A percentile compares a stretch with the other conserved stretches of the same genome.
Conservation (phyloP, 2,329 filamentous ascomycete species). For the Aspergillus terreus region DNA sequence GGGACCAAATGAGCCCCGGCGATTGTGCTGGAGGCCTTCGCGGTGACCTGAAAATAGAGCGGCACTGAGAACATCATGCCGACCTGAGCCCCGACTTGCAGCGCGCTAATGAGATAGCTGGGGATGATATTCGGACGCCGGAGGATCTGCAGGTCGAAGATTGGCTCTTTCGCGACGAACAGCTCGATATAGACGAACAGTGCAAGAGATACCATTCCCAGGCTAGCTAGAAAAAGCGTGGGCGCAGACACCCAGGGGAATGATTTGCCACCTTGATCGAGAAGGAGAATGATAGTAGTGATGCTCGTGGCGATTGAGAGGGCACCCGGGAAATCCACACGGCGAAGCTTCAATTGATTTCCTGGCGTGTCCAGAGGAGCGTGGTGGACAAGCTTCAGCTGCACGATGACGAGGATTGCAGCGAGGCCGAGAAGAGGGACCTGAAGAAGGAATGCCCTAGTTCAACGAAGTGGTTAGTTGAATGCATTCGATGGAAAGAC, state of each 20-base stretch:
- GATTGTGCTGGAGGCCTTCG: constrained; percentile 53
- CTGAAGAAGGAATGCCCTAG: constrained; percentile 28
- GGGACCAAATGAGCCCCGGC: constrained; percentile 63
- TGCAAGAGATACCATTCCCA: constrained; percentile 12
- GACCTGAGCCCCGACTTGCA: constrained; percentile 58
- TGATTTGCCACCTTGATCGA: constrained; percentile 49
- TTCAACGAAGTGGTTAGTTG: rapidly evolving
- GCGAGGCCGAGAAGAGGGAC: constrained; percentile 23
- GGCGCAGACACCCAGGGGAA: constrained; percentile 29
- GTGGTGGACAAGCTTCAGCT: constrained; percentile 33
- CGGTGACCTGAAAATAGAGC: constrained; percentile 65
- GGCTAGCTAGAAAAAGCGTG: constrained; percentile 14
- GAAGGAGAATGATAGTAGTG: constrained; percentile 41
- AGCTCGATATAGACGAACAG: constrained; percentile 30
- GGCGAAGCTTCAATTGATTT: constrained; percentile 35
- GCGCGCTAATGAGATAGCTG: constrained; percentile 42
- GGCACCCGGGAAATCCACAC: constrained; percentile 60
- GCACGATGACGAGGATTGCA: constrained; percentile 39
- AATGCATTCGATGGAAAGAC: background rate
- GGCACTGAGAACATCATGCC: constrained; percentile 64
- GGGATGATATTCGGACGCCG: constrained; percentile 25
- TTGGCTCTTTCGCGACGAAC: constrained; percentile 30
- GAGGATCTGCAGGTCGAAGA: constrained; percentile 35
- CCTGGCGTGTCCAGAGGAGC: background rate
- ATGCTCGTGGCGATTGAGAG: constrained; percentile 44